Evolutionary conservation across 176 grass and related monocot genomes (phyloP), one percentile per base, ranked within the genome.

Genomic region (Echinochloa phyllopogon): DNA sequence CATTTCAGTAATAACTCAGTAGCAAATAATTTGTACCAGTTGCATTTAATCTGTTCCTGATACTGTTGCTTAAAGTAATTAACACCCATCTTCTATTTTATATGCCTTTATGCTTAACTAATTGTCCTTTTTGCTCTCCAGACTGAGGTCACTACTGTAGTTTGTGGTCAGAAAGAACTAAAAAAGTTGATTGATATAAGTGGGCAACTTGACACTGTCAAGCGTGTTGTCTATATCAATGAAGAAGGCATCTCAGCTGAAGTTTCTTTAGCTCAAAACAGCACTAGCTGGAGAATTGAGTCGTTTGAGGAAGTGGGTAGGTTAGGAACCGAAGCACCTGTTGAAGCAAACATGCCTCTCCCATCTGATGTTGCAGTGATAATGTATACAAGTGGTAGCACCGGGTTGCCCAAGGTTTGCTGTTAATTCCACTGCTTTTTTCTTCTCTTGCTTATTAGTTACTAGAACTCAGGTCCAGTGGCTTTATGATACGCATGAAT

Each of bases 341-440:
- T 94, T 85, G 87, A 92, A 65, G 64, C 93, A 48, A 77, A 83
- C 70, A 81, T 95, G 83, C 96, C 96, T 85, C 81, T 82, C 23
- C 51, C 89, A 25, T 87, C 91, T 49, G 96, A 99, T 44, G 69
- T 91, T 62, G 96, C 96, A 18, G 93, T 99, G 82, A 91, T 99
- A 81, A 99, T 99, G 91, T 99, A 99, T 77, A 99, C 96, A 76
- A 99, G 96, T 79, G 96, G 96, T 56, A 99, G 96, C 84, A 99
- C 96, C 51, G 94, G 91, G 37, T 89, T 99, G 49, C 93, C 96
- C 60, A 98, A 98, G 93, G 96, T 98, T 83, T 41, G 78, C 50
- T 77, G 44, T 69, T 73, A 3, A 51, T 73, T 17, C 44, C 21
- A 58, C 25, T 50, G 17, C 50, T 23, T 72, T 66, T 8, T 71